Conservation (phyloP, 371 early-diverging fungal genomes). For the Rhizopus microsporus region DNA sequence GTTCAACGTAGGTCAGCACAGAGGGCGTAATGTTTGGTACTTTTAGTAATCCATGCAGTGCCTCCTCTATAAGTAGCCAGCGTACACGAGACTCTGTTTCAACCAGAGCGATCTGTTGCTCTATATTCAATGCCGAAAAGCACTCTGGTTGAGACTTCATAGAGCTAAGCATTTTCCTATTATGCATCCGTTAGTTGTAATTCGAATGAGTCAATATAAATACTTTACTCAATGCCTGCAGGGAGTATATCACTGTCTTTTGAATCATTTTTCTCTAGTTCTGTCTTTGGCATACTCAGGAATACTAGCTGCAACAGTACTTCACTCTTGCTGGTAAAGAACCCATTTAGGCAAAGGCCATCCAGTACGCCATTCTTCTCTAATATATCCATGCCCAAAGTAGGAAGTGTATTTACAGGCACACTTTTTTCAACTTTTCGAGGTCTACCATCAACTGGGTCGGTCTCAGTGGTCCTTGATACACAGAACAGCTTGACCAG, state of each 20-base stretch:
- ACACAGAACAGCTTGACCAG: conserved; percentile 62
- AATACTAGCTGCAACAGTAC: conserved; percentile 65
- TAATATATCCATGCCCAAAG: conserved; percentile 38
- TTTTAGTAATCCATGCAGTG: conserved; percentile 68
- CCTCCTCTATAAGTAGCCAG: conserved; percentile 71
- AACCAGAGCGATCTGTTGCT: conserved; percentile 64
- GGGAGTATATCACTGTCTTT: conserved; percentile 1
- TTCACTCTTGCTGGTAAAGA: conserved; percentile 55
- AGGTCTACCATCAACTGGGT: background rate
- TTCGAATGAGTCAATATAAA: background rate
- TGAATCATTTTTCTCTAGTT: conserved; percentile 23
- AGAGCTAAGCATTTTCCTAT: conserved; percentile 16
- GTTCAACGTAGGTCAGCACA: conserved; percentile 58
- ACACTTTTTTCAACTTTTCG: conserved; percentile 17
- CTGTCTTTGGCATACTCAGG: conserved; percentile 54
- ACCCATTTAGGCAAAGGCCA: conserved; percentile 37
- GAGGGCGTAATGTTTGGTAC: conserved; percentile 47
- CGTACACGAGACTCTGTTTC: conserved; percentile 62
- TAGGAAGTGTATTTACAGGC: conserved; percentile 62
- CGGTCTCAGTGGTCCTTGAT: conserved; percentile 25
- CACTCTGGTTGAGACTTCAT: conserved; percentile 46
- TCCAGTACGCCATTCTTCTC: conserved; percentile 54
- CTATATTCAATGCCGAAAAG: conserved; percentile 46
- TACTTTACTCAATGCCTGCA: conserved; percentile 5
- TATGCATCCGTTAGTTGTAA: background rate